These are phyloP conservation scores for Colletotrichum sp. DNA, from an alignment of 2,329 filamentous ascomycete genomes.

Conservation along the genomic window DNA sequence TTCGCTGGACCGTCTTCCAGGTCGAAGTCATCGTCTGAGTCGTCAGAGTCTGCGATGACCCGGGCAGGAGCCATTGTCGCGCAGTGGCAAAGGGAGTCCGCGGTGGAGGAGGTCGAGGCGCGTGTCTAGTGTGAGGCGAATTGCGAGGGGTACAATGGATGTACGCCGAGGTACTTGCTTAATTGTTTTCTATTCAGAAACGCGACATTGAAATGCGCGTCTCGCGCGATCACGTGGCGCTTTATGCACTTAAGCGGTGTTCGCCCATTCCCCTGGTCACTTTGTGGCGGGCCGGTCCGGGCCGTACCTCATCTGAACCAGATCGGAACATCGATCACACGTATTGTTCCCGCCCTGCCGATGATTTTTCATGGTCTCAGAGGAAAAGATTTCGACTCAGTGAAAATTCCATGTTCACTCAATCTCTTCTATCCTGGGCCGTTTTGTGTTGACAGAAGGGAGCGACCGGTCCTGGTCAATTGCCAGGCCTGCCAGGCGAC, in stretches of 20 bases:
- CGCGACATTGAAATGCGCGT: background rate
- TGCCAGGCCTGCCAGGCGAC: conserved; percentile 2
- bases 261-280: background rate
- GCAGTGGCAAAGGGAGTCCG: background rate
- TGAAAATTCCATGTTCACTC: conserved; percentile 43
- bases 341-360: background rate
- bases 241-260: background rate
- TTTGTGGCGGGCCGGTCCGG: background rate
- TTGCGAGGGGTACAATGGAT: background rate
- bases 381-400: background rate
- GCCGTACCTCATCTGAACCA: background rate
- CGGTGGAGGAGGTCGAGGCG: background rate
- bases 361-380: background rate
- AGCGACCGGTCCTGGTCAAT: conserved; percentile 8
- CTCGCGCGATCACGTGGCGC: conserved; percentile 1
- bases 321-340: background rate
- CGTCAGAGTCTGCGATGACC: conserved; percentile 24
- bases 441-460: conserved; percentile 2
- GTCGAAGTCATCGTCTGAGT: conserved; percentile 16
- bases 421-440: conserved; percentile 63
- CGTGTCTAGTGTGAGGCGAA: background rate
- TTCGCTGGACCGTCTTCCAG: conserved; percentile 4
- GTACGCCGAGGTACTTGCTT: background rate
- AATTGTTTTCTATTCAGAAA: background rate
- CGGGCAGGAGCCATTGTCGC: conserved; percentile 14